These are phyloP conservation scores for Talaromyces atroroseus DNA, from an alignment of 2,329 filamentous ascomycete species.

Conservation along the genomic window DNA sequence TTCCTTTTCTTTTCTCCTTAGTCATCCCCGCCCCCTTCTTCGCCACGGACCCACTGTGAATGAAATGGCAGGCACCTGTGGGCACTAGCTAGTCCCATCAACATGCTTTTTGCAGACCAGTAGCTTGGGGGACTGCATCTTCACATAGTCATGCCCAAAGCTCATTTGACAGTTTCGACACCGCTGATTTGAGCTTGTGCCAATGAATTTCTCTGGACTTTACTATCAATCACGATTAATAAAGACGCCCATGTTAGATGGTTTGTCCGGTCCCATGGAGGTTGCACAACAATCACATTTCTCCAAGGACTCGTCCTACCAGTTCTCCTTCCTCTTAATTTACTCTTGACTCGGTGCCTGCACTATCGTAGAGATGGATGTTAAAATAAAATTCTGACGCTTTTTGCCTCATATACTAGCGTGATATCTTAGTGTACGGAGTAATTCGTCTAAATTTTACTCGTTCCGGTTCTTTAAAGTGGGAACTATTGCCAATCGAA, in stretches of 20 bases:
- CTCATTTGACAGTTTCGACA: constrained; percentile 9
- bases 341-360: not conserved
- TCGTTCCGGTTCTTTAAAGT: not conserved
- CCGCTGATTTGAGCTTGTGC: constrained; percentile 3
- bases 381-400: not conserved
- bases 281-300: constrained; percentile 1
- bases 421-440: not conserved
- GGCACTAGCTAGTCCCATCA: not conserved
- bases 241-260: not conserved
- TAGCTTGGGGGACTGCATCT: not conserved
- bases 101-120: constrained; percentile 4
- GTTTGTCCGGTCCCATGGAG: not conserved
- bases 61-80: not conserved
- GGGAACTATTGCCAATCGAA: not conserved
- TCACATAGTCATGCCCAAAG: not conserved
- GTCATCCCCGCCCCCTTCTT: not conserved
- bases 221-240: not conserved
- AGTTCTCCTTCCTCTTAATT: not conserved
- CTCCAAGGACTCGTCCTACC: not conserved
- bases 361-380: not conserved
- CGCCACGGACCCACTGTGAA: not conserved
- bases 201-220: not conserved
- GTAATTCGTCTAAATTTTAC: not conserved
- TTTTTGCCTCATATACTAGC: not conserved
- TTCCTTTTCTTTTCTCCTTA: no score